A percentile compares a stretch with the other conserved stretches of the same genome.
Conservation (phyloP, 2,329 filamentous ascomycete genomes). For the Nothophaeocryptopus gaeumannii region DNA sequence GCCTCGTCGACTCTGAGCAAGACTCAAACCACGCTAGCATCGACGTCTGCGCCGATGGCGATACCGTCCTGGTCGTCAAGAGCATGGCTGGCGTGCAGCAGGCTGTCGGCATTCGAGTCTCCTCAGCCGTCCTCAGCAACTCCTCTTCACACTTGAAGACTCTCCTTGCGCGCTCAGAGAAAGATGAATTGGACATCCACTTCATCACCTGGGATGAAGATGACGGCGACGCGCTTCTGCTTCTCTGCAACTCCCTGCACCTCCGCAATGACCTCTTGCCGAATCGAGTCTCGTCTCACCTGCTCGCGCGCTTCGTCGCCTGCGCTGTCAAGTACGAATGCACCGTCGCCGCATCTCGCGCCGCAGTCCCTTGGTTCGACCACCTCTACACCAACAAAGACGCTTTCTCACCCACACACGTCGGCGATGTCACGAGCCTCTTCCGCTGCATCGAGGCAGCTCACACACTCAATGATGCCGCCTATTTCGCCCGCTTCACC, state of each 20-base stretch:
- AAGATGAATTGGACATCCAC: no score
- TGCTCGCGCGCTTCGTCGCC: conserved; percentile 24
- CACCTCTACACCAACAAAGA: conserved; percentile 23
- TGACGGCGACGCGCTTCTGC: conserved; percentile 26
- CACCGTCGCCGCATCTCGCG: conserved; percentile 23
- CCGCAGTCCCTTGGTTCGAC: conserved; percentile 29
- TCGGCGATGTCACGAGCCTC: conserved; percentile 5
- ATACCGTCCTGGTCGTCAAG: conserved; percentile 17
- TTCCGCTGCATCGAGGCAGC: conserved; percentile 27
- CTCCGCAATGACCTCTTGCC: conserved; percentile 29
- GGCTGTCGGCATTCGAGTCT: conserved; percentile 25
- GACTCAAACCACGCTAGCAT: conserved; percentile 1
- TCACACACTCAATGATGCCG: conserved; percentile 29
- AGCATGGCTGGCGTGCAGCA: conserved; percentile 7
- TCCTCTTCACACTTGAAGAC: conserved; percentile 25
- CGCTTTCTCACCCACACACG: conserved; percentile 1
- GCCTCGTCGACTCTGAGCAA: not conserved
- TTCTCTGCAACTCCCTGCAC: conserved; percentile 30
- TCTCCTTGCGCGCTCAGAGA: conserved; percentile 2
- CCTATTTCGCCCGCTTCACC: conserved; percentile 32
- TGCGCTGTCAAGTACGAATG: conserved; percentile 27
- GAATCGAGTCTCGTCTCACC: conserved; percentile 20
- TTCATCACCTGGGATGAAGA: conserved; percentile 8
- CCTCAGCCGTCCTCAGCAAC: conserved; percentile 22
- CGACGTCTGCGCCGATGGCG: conserved; percentile 15